Evolutionary conservation across 768 basidiomycete genomes (phyloP).

Genomic region (Agaricus blazei): DNA sequence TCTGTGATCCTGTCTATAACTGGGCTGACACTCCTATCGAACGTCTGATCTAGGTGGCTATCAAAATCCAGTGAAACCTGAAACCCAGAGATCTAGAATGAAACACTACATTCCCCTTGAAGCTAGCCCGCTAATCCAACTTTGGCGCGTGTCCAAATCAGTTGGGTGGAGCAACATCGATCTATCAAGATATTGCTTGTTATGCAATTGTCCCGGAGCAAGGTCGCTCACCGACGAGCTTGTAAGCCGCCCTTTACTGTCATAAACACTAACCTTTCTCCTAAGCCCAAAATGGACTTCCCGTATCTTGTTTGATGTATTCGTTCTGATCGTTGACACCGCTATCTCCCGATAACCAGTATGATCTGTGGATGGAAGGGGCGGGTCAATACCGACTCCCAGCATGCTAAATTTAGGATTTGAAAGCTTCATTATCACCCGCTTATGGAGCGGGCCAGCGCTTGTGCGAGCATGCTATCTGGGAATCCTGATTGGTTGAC

Average conservation of each 20-base stretch:
- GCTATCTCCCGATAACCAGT: constrained; percentile 48
- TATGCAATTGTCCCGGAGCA: constrained; percentile 58
- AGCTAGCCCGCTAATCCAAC: constrained; percentile 30
- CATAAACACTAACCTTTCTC: not conserved
- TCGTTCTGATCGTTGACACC: constrained; percentile 69
- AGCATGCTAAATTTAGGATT: too few species aligned
- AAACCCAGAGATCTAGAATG: constrained; percentile 44
- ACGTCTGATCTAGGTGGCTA: constrained; percentile 27
- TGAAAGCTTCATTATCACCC: too few species aligned
- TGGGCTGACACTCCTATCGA: constrained; percentile 2
- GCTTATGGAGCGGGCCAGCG: too few species aligned
- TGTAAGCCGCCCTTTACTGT: constrained; percentile 31
- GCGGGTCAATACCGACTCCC: constrained; percentile 26
- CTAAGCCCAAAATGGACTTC: too few species aligned
- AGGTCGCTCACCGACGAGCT: constrained; percentile 48
- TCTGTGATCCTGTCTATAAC: not conserved
- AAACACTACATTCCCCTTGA: constrained; percentile 75
- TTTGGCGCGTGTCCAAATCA: constrained; percentile 17
- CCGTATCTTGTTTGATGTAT: constrained; percentile 21
- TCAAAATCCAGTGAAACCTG: constrained; percentile 45
- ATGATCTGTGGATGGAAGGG: constrained; percentile 64
- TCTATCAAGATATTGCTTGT: constrained; percentile 57
- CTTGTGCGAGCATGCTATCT: not conserved
- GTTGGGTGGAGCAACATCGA: constrained; percentile 82
- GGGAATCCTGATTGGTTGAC: constrained; percentile 23